These are phyloP conservation scores for Phytopythium oedochilum DNA, from an alignment of 352 stramenopile genomes.

Conservation along the genomic window DNA sequence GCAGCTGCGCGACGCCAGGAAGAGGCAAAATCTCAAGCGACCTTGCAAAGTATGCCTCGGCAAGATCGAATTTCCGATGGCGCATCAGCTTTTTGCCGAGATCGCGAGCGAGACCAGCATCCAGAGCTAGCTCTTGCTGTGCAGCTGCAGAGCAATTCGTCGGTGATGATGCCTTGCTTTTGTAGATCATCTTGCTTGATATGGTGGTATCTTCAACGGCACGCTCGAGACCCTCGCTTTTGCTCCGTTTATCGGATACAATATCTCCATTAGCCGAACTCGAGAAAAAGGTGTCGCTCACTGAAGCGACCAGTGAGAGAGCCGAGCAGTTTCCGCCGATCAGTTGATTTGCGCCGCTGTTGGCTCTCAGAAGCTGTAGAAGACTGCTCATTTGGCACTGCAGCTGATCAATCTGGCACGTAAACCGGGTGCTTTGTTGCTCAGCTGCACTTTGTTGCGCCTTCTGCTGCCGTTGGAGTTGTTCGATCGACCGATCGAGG, in stretches of 20 bases:
- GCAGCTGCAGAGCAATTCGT: too few species aligned
- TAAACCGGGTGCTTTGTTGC: slow-evolving; percentile 1
- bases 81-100: slow-evolving; percentile 56
- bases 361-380: slow-evolving; percentile 29
- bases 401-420: slow-evolving; percentile 45
- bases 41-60: slow-evolving; percentile 54
- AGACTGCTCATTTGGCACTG: slow-evolving; percentile 56
- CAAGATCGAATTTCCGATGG: slow-evolving; percentile 32
- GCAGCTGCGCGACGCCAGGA: slow-evolving; percentile 41
- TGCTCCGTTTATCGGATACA: too few species aligned
- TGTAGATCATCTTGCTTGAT: neutral
- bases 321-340: neutral
- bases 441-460: slow-evolving; percentile 11
- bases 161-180: neutral
- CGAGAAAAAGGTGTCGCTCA: slow-evolving; percentile 4
- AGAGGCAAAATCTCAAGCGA: slow-evolving; percentile 53
- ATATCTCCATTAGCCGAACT: too few species aligned
- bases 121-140: slow-evolving; percentile 40
- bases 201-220: too few species aligned
- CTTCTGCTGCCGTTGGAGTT: neutral
- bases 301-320: neutral
- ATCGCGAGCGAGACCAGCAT: slow-evolving; percentile 57
- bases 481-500: neutral
- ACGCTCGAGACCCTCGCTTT: too few species aligned
- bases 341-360: neutral